phyloP scores from a whole-genome alignment of 495 filamentous ascomycete genomes.

The Gamarada debralockiae region DNA sequence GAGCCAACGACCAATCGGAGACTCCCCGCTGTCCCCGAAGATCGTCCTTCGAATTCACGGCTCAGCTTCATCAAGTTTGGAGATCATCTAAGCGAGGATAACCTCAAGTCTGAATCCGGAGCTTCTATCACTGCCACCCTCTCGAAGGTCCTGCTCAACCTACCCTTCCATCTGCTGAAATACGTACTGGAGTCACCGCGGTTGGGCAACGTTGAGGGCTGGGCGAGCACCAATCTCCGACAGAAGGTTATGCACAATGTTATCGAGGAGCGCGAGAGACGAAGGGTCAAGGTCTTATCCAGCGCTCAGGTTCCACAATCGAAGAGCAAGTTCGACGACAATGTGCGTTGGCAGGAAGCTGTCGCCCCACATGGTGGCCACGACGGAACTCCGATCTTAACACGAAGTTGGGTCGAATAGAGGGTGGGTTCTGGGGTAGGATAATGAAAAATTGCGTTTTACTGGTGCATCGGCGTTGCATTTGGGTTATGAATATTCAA shows the following conservation, averaged over 20 bases:
- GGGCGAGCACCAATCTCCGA: slow-evolving; percentile 36
- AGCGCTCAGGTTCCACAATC: slow-evolving; percentile 18
- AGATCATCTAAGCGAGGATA: slow-evolving; percentile 40
- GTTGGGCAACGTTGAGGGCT: slow-evolving; percentile 39
- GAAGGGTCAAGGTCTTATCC: slow-evolving; percentile 22
- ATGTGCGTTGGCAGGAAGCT: slow-evolving; percentile 33
- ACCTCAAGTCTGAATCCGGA: slow-evolving; percentile 13
- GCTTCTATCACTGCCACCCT: slow-evolving; percentile 38
- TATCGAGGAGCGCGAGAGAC: slow-evolving; percentile 56
- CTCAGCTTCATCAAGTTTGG: slow-evolving; percentile 64
- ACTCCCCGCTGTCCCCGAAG: slow-evolving; percentile 30
- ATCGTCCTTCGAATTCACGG: slow-evolving; percentile 39
- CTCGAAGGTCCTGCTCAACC: slow-evolving; percentile 59
- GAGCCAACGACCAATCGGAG: slow-evolving; percentile 35
- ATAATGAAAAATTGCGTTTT: too few species aligned
- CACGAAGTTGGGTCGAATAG: slow-evolving; percentile 17
- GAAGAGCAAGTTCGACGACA: slow-evolving; percentile 24
- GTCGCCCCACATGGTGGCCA: slow-evolving; percentile 21
- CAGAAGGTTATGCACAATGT: slow-evolving; percentile 46
- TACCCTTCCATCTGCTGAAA: slow-evolving; percentile 58
- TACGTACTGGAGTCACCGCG: slow-evolving; percentile 47
- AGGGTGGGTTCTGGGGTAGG: too few species aligned
- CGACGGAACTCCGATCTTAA: slow-evolving; percentile 12
- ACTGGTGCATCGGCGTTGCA: too few species aligned
- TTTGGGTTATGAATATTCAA: too few species aligned